Evolutionary conservation across 495 filamentous ascomycete genomes (phyloP).

Genomic region (Penicillium atrosanguineum): DNA sequence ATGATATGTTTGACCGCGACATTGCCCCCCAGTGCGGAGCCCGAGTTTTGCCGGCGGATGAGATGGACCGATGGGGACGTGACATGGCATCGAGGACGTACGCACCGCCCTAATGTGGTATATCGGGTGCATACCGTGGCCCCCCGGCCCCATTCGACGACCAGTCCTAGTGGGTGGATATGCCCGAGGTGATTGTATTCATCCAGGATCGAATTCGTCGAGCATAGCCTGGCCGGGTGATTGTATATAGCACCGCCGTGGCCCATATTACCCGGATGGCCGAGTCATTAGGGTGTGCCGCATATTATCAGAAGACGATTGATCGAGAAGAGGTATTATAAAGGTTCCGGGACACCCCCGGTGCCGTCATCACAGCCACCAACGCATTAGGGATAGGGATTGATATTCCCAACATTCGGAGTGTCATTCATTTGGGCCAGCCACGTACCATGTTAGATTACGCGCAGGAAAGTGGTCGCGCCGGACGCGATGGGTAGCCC

Average conservation of each 20-base stretch:
- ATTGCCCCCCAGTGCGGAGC: conserved; percentile 10
- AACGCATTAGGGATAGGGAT: conserved; percentile 24
- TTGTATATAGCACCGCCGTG: conserved; percentile 9
- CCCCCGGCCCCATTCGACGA: neutral
- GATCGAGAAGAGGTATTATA: too few relatives aligned
- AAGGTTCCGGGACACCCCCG: too few relatives aligned
- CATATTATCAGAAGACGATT: conserved; percentile 4
- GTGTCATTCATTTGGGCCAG: conserved; percentile 16
- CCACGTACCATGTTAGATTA: conserved; percentile 16
- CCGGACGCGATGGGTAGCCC: too few relatives aligned
- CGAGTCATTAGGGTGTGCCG: neutral
- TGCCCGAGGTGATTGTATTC: too few relatives aligned
- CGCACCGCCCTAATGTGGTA: too few relatives aligned
- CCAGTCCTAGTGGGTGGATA: neutral
- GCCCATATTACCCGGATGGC: neutral
- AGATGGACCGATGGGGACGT: neutral
- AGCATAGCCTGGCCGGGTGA: conserved; percentile 2
- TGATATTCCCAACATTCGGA: conserved; percentile 19
- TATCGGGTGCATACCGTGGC: too few relatives aligned
- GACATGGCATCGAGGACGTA: neutral
- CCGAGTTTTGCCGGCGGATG: neutral
- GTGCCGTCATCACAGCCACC: conserved; percentile 12
- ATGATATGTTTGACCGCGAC: conserved; percentile 25
- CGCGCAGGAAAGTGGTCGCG: conserved; percentile 21
- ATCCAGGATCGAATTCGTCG: too few relatives aligned